phyloP scores from a whole-genome alignment of 73 alveolate species.

The Durusdinium trenchii region DNA sequence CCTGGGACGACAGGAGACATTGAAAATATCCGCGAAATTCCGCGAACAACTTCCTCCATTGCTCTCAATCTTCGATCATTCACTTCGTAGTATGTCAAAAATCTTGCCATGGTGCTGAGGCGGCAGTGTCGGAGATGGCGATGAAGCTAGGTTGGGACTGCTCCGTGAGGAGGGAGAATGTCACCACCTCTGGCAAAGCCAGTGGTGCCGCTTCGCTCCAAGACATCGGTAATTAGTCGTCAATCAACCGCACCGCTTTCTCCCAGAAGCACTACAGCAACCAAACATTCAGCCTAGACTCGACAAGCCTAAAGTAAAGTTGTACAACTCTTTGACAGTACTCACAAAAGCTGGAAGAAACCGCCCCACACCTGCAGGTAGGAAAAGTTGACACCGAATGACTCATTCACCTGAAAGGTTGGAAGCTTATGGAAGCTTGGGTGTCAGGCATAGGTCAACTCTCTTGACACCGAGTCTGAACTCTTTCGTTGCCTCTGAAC shows the following conservation, averaged over 20 bases:
- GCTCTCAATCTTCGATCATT: neutral
- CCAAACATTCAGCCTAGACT: neutral
- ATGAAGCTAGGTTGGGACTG: conserved; percentile 44
- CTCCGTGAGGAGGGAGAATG: conserved; percentile 48
- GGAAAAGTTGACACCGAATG: conserved; percentile 46
- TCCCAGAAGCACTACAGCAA: neutral
- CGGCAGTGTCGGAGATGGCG: conserved; percentile 46
- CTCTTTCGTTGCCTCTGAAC: no score
- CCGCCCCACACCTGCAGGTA: conserved; percentile 38
- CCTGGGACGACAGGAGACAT: conserved; percentile 11
- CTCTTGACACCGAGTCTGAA: no score
- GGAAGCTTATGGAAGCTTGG: no score
- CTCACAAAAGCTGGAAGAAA: neutral
- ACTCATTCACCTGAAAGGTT: conserved; percentile 77
- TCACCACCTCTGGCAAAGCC: conserved; percentile 53
- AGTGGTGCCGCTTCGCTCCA: neutral
- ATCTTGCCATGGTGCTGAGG: conserved; percentile 6
- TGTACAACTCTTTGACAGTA: no score
- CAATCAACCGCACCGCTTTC: neutral
- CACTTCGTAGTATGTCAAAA: neutral
- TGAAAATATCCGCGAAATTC: no score
- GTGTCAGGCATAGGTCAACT: no score
- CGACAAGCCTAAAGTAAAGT: neutral
- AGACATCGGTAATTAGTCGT: neutral
- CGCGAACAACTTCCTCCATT: neutral